Percentiles rank a stretch among this genome's conserved stretches.
Conservation (phyloP, 371 early-diverging fungal genomes). For the Actinomucor elegans region DNA sequence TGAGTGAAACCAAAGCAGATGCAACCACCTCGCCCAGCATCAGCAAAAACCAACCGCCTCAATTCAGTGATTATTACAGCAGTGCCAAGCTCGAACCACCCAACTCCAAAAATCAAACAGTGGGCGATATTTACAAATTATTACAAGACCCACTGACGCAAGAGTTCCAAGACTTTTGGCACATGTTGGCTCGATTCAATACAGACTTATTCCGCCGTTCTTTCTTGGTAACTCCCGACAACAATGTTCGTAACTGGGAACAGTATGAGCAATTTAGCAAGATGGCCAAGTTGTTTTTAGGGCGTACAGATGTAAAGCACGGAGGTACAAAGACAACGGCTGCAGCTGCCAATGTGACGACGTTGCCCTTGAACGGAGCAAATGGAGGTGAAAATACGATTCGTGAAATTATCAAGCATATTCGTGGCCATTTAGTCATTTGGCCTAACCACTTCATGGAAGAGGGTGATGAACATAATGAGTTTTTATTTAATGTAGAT, state of each 20-base stretch:
- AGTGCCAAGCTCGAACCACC: conserved; percentile 1
- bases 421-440: conserved; percentile 58
- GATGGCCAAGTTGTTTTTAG: conserved; percentile 35
- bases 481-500: conserved; percentile 50
- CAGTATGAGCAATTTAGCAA: conserved; percentile 57
- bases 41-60: not conserved
- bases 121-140: conserved; percentile 11
- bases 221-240: conserved; percentile 73
- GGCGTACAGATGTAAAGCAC: conserved; percentile 24
- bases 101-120: not conserved
- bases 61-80: conserved; percentile 8
- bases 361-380: conserved; percentile 3
- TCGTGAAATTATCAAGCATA: conserved; percentile 29
- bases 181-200: conserved; percentile 52
- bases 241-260: conserved; percentile 63
- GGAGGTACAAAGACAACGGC: conserved; percentile 22
- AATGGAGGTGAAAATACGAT: conserved; percentile 11
- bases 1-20: not conserved
- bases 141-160: conserved; percentile 57
- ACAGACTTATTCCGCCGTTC: conserved; percentile 56
- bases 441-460: conserved; percentile 60
- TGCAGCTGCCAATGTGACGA: conserved; percentile 18
- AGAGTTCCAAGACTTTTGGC: conserved; percentile 54
- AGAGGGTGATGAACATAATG: conserved; percentile 47
- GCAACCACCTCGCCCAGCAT: not conserved